Percentiles rank a stretch among this genome's conserved stretches.
These are phyloP conservation scores for Verticillium tricorpus DNA, from an alignment of 2,329 filamentous ascomycete genomes.

Conservation along the genomic window DNA sequence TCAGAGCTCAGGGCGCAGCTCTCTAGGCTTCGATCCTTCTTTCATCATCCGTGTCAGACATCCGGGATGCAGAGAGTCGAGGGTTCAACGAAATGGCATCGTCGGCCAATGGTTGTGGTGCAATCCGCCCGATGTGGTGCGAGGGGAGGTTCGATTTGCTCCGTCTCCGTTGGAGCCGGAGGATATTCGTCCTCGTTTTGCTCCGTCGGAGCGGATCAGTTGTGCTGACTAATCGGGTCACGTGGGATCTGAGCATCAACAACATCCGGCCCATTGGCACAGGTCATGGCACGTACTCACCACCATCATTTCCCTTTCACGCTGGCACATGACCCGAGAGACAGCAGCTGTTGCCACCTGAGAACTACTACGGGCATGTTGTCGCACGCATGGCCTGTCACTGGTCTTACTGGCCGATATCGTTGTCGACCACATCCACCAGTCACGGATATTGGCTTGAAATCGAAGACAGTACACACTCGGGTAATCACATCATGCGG, in stretches of 20 bases:
- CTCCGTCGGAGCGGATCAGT: neutral
- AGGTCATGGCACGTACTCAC: too few relatives aligned
- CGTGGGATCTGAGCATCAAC: neutral
- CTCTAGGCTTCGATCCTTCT: neutral
- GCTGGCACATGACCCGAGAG: too few relatives aligned
- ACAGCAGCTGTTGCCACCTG: too few relatives aligned
- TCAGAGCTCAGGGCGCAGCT: neutral
- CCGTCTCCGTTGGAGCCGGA: slow-evolving; percentile 9
- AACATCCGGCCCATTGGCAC: too few relatives aligned
- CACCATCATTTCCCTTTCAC: too few relatives aligned
- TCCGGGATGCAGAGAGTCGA: neutral
- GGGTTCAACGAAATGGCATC: neutral
- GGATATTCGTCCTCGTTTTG: neutral
- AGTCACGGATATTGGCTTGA: too few relatives aligned
- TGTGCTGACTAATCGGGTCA: neutral
- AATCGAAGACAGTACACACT: too few relatives aligned
- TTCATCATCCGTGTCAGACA: neutral
- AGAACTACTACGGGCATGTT: too few relatives aligned
- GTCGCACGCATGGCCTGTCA: too few relatives aligned
- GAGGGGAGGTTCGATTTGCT: neutral
- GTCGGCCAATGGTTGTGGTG: neutral
- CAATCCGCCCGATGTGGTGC: neutral
- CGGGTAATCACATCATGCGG: neutral
- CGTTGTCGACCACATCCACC: too few relatives aligned
- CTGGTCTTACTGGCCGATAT: too few relatives aligned